These are phyloP conservation scores for Mallotus japonicus DNA, from an alignment of 441 rosid genomes.

Conservation along the genomic window DNA sequence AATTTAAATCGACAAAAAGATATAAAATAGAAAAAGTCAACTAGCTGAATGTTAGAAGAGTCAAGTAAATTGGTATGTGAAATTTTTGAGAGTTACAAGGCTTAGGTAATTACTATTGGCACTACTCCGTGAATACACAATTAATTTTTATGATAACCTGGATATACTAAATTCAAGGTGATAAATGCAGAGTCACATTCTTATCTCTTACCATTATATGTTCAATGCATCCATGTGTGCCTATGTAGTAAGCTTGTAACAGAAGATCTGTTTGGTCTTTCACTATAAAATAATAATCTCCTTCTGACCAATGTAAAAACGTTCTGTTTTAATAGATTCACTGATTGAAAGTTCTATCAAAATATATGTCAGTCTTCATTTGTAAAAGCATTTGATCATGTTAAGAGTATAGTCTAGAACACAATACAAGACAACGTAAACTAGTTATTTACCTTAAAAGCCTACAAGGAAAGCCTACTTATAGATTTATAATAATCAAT, in stretches of 20 bases:
- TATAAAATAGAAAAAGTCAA: background rate
- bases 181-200: background rate
- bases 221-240: background rate
- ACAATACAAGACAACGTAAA: no score
- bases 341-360: background rate
- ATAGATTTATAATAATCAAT: no score
- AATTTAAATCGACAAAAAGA: background rate
- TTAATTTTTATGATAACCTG: slow-evolving; percentile 2
- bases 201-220: background rate
- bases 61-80: background rate
- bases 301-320: background rate
- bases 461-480: no score
- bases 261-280: background rate
- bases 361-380: background rate
- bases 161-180: background rate
- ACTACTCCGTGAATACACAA: background rate
- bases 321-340: background rate
- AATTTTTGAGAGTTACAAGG: no score
- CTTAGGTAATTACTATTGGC: background rate
- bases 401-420: no score
- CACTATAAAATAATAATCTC: background rate
- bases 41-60: slow-evolving; percentile 2
- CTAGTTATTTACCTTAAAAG: no score
- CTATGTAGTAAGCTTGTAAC: background rate
- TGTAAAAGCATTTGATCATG: no score